Conservation (phyloP, 495 filamentous ascomycete species). For the Penicillium macrosclerotiorum region DNA sequence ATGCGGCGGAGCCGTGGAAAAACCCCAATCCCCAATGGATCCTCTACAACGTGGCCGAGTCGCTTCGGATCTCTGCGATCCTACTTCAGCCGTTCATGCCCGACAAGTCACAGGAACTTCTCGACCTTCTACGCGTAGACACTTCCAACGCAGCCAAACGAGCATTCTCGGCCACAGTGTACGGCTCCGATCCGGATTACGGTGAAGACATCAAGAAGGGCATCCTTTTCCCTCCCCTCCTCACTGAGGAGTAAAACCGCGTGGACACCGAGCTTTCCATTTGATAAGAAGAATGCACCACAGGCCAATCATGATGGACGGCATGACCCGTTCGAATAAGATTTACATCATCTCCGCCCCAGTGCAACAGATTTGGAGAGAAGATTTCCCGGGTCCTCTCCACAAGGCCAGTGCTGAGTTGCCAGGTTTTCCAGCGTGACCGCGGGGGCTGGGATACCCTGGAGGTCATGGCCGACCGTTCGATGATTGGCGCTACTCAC, state of each 20-base stretch:
- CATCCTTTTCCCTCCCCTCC: slow-evolving; percentile 56
- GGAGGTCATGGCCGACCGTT: slow-evolving; percentile 24
- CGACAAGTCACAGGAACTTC: slow-evolving; percentile 65
- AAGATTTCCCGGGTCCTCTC: slow-evolving; percentile 20
- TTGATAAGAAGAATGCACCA: slow-evolving; percentile 31
- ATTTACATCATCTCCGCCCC: slow-evolving; percentile 26
- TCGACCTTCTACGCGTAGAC: slow-evolving; percentile 77
- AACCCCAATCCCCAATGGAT: slow-evolving; percentile 45
- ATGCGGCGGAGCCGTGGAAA: slow-evolving; percentile 58
- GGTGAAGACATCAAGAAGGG: slow-evolving; percentile 54
- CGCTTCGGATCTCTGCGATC: slow-evolving; percentile 77
- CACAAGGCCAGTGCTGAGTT: slow-evolving; percentile 14
- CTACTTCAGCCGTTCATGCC: slow-evolving; percentile 92
- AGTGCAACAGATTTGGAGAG: slow-evolving; percentile 15
- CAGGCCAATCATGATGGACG: slow-evolving; percentile 22
- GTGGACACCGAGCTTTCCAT: slow-evolving; percentile 20
- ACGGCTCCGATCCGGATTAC: slow-evolving; percentile 64
- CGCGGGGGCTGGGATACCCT: background rate
- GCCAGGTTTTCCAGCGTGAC: slow-evolving; percentile 16
- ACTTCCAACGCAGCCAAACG: slow-evolving; percentile 39
- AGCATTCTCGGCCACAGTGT: slow-evolving; percentile 55
- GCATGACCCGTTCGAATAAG: slow-evolving; percentile 11
- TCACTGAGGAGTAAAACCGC: slow-evolving; percentile 42
- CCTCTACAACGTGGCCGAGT: slow-evolving; percentile 72
- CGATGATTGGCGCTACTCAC: slow-evolving; percentile 21